phyloP scores from a whole-genome alignment of 208 protist genomes.

The Plasmodiophora brassicae region DNA sequence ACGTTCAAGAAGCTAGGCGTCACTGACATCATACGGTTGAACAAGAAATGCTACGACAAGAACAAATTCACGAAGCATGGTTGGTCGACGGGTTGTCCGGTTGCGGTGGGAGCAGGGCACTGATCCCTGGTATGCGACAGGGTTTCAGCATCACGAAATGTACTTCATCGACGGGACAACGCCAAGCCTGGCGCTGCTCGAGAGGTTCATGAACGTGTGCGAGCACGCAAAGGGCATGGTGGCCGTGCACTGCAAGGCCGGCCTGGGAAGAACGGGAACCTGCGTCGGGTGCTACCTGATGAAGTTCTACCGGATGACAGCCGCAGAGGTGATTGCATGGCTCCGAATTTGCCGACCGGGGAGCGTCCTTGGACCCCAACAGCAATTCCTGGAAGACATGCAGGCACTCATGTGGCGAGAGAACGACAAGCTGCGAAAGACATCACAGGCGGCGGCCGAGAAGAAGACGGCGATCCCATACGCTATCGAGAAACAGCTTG shows the following conservation, averaged over 20 bases:
- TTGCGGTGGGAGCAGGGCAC: background rate
- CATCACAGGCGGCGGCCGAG: background rate
- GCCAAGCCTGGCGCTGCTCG: slow-evolving; percentile 73
- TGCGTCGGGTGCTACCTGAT: slow-evolving; percentile 66
- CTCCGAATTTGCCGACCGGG: slow-evolving; percentile 85
- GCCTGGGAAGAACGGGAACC: slow-evolving; percentile 87
- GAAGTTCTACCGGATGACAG: slow-evolving; percentile 81
- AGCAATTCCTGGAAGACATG: slow-evolving; percentile 80
- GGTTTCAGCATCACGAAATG: slow-evolving; percentile 82
- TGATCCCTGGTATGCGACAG: slow-evolving; percentile 32
- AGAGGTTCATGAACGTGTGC: slow-evolving; percentile 73
- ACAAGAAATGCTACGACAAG: slow-evolving; percentile 79
- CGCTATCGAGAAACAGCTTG: background rate
- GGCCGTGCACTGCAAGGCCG: slow-evolving; percentile 89
- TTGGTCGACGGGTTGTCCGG: background rate
- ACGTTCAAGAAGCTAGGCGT: slow-evolving; percentile 66
- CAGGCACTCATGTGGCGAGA: slow-evolving; percentile 52
- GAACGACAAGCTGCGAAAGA: slow-evolving; percentile 20
- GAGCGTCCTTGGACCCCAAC: slow-evolving; percentile 88
- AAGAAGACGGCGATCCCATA: background rate
- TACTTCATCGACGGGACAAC: slow-evolving; percentile 82
- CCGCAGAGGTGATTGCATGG: slow-evolving; percentile 81
- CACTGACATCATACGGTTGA: slow-evolving; percentile 81
- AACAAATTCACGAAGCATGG: slow-evolving; percentile 66
- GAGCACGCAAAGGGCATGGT: slow-evolving; percentile 68